Evolutionary conservation across 305 asterid genomes (phyloP), one percentile per base, ranked within the genome.

Genomic region (Fraxinus angustifolia): DNA sequence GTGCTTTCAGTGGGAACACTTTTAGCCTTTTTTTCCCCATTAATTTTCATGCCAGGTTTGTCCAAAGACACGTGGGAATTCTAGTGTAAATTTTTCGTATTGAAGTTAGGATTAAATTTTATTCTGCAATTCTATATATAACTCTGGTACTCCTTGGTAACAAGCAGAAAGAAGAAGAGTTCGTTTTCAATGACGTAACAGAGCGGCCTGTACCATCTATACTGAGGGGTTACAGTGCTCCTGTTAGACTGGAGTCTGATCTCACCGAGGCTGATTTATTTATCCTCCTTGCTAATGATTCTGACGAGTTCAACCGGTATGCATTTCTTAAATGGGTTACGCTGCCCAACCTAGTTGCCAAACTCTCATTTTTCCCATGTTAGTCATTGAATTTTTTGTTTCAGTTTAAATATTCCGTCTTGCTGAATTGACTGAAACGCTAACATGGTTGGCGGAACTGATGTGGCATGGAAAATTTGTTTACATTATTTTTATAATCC

Each of bases 271-370:
- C 70, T 26, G 97, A 96, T 86, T 87, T 96, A 42, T 90, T 88
- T 81, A 91, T 96, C 88, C 97, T 96, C 84, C 97, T 96, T 36
- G 98, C 97, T 74, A 91, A 93, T 85, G 98, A 96, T 89, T 90
- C 97, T 16, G 98, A 96, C 79, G 99, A 94, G 87, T 96, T 96
- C 86, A 96, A 93, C 84, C 94, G 98, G 99, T 96, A 90, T 48
- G 88, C 78, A 38, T 48, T 77, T 56, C 31, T 19, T 73, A 30
- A 58, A 17, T 11, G 35, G 19, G 73, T 65, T 65, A 65, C 12
- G 23, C 23, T 19, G 26, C 68, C 68, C 68, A 19, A 58, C 30
- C 8, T 58, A 50, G 62, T 53, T n/a, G 62, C 62, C 62, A n/a
- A 53, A n/a, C 23, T 53, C 8, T 53, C 23, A 4, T n/a, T n/a